Base-by-base conservation (phyloP, 1,284 basidiomycete species). In the Cryptococcus sp. region DNA sequence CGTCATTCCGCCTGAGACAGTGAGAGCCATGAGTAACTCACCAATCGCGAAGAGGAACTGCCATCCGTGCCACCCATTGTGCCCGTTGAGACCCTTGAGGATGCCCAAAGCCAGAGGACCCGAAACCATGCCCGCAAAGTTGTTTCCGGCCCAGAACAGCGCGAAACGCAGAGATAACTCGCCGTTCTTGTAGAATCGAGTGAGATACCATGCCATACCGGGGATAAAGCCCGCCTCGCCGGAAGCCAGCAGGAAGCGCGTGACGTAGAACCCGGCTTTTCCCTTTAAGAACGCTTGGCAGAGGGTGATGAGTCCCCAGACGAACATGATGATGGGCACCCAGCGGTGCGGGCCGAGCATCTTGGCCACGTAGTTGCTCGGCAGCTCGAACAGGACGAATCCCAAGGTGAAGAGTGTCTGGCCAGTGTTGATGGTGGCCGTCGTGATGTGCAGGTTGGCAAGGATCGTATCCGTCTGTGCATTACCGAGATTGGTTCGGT, bases 171-270 rank as follows among this genome's bases (percentile, higher is more conserved):
- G 48, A 47, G 45, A 50, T 3, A 66, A 53, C 49, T 66, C 64
- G 23, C 49, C 50, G 23, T 59, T 59, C n/a, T 54, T 48, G 56
- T 66, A 66, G 47, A 62, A 62, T 44, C 60, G 51, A 16, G 64
- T 62, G 44, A 66, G 52, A 23, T 66, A 66, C 64, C 61, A 66
- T 20, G 60, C 60, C 60, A 66, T 62, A 41, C 60, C 64, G 13
- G 64, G 64, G 50, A 66, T 66, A 49, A 66, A 66, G 8, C 64
- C 60, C n/a, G 61, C 61, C 51, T 64, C 62, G 19, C 62, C 62
- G 15, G 56, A 57, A 25, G 62, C 62, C 17, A 64, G 31, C 17
- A 64, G 46, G 46, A 64, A 64, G 13, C 62, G 46, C 6, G 62
- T 64, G 25, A 52, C 60, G 45, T 64, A 64, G 19, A 64, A 64